Percentiles rank a stretch among this genome's conserved stretches.
phyloP scores from a whole-genome alignment of 805 yeast genomes.

The Danielozyma ontarioensis region DNA sequence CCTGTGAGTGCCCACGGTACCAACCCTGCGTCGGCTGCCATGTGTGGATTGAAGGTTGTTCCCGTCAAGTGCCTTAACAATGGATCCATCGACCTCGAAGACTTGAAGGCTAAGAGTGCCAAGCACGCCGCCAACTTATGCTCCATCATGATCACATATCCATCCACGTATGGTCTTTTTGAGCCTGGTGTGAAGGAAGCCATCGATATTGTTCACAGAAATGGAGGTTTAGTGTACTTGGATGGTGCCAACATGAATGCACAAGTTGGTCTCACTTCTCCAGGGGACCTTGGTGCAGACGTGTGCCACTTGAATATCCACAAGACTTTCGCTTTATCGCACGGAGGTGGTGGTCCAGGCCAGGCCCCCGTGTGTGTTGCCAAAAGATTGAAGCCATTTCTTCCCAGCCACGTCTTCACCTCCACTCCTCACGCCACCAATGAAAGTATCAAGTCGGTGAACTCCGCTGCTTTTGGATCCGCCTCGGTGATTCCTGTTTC shows the following conservation, averaged over 20 bases:
- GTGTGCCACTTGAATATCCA: constrained; percentile 96
- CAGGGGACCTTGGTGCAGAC: constrained; percentile 97
- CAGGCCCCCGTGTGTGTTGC: constrained; percentile 97
- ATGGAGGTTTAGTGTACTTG: constrained; percentile 94
- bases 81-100: constrained; percentile 82
- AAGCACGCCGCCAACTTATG: constrained; percentile 70
- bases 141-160: constrained; percentile 94
- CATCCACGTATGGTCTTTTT: constrained; percentile 94
- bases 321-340: constrained; percentile 96
- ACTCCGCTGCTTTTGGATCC: constrained; percentile 94
- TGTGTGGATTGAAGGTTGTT: constrained; percentile 92
- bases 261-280: constrained; percentile 94
- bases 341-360: constrained; percentile 99
- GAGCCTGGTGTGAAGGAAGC: constrained; percentile 88
- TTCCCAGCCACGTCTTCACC: constrained; percentile 73
- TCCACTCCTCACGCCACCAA: constrained; percentile 43
- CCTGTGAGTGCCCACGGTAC: constrained; percentile 99
- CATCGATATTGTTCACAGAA: constrained; percentile 72
- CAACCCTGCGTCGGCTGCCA: constrained; percentile 97
- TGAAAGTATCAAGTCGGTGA: constrained; percentile 66
- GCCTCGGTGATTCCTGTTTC: constrained; percentile 91
- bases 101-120: constrained; percentile 66
- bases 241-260: constrained; percentile 99
- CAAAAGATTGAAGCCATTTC: constrained; percentile 68
- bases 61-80: constrained; percentile 81